These are phyloP conservation scores for Blepharisma stoltei DNA, from an alignment of 73 alveolate genomes.

Conservation along the genomic window DNA sequence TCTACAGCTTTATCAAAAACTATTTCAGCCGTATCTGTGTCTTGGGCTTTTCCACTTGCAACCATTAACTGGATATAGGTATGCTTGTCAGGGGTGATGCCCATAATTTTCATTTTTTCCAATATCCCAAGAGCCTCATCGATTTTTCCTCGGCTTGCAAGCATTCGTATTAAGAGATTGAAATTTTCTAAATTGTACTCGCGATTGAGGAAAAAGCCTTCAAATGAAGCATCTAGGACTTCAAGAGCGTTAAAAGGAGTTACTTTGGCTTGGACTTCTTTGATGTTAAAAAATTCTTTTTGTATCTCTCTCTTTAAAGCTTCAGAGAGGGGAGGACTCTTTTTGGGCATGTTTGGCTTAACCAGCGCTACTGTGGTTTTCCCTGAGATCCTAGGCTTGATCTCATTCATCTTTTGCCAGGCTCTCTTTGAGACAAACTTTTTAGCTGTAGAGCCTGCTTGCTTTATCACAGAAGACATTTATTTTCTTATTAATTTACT, in stretches of 20 bases:
- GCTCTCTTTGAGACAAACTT: not conserved
- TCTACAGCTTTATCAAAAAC: not conserved
- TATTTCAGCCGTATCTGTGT: slow-evolving; percentile 8
- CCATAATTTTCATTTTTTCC: slow-evolving; percentile 20
- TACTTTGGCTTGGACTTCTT: not conserved
- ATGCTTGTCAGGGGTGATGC: not conserved
- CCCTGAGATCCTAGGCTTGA: not conserved
- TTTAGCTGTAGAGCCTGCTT: not conserved
- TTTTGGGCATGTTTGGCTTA: slow-evolving; percentile 13
- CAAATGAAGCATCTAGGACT: not conserved
- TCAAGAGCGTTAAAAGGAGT: not conserved
- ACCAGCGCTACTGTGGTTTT: not conserved
- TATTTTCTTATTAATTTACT: no score
- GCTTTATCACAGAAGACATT: no score
- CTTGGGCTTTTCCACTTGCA: slow-evolving; percentile 14
- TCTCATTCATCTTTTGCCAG: not conserved
- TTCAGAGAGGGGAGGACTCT: not conserved
- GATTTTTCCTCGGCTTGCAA: not conserved
- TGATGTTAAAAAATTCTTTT: not conserved
- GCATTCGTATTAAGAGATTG: not conserved
- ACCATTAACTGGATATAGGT: not conserved
- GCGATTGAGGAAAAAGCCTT: not conserved
- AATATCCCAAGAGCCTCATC: slow-evolving; percentile 9
- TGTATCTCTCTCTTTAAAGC: not conserved
- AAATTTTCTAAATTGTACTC: not conserved